Evolutionary conservation across 2,329 filamentous ascomycete genomes (phyloP), one percentile per base, ranked within the genome.

Genomic region (Paracorniculantispora psalliotae): DNA sequence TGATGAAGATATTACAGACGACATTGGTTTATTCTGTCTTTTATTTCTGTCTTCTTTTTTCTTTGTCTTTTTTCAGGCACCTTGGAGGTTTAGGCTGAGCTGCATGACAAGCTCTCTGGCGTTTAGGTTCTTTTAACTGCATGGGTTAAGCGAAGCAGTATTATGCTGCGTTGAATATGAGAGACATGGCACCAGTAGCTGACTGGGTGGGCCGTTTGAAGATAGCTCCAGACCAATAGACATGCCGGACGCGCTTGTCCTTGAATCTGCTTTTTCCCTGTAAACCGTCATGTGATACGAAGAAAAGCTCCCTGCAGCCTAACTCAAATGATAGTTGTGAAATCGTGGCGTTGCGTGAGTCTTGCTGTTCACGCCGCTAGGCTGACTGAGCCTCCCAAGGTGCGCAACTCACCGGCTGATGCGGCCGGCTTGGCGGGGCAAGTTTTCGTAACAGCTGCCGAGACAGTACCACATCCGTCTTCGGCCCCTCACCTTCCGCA

Each of bases 181-280:
- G 19, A 33, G 44, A 6, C 21, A 46, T 50, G 51, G 58, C 26
- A 37, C 51, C 44, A 46, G 46, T 44, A 25, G 26, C 15, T 33
- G 37, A 51, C 35, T 59, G 37, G 51, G 17, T 10, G 44, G 56
- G 56, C 56, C 56, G 21, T 59, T 46, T 23, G 48, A 52, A 46
- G 58, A 59, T 50, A 59, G 51, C 41, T 56, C 3, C 50, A 56
- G 37, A 54, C n/a, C 51, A 59, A 59, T 59, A 55, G 51, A 59
- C 58, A 50, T 44, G 58, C 44, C 35, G 37, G 26, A 12, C 37
- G 43, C 44, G 58, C 58, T 59, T 59, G 58, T 55, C 51, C 58
- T 46, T 55, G 7, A 59, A 41, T 28, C 1, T 23, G 17, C 21
- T n/a, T 30, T 8, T n/a, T 2, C 9, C 0, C 25, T n/a, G 26